Evolutionary conservation across 2,329 filamentous ascomycete species (phyloP), one percentile per base, ranked within the genome.

Genomic region (Metarhizium guizhouense): DNA sequence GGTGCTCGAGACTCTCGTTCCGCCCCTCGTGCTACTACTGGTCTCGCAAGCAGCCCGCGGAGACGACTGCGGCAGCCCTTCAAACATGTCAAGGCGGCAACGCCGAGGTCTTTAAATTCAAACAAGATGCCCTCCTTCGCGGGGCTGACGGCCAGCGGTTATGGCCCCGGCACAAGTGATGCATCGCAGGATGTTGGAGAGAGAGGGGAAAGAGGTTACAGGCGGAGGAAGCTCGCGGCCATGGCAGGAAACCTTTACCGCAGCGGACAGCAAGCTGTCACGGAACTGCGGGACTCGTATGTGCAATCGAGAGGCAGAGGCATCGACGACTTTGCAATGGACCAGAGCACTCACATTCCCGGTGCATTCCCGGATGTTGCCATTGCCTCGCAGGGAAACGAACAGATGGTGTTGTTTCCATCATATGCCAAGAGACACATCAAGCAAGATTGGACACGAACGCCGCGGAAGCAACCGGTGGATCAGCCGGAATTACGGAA

Each of bases 391-490:
- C 85, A 84, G 58, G 92, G 90, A 13, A 83, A 90, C 58, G 91
- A 96, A 68, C 90, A 97, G 73, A 90, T 99, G 85, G 83, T 99
- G 10, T 69, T 99, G 29, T 99, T 99, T 63, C 94, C 94, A 0
- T 96, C 90, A 54, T 99, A 99, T 68, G 90, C 90, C 8, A 85
- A 92, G 66, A 79, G 79, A 58, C 87, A 95, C 68, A 70, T 81
- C 38, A 86, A 72, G 67, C 68, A 70, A 59, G 69, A 70, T n/a
- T 71, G 70, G 61, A 62, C 60, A n/a, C 64, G 70, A 18, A 58
- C 60, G 36, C 56, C 64, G 29, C 58, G 63, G 29, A 68, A 67
- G 54, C 61, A 64, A 34, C 59, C 61, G 43, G 62, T 60, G 36
- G 68, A 66, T 62, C 65, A 60, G 65, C 70, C 72, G 29, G 71